Base-by-base conservation (phyloP, 306 rosid species). In the Rosa rugosa region DNA sequence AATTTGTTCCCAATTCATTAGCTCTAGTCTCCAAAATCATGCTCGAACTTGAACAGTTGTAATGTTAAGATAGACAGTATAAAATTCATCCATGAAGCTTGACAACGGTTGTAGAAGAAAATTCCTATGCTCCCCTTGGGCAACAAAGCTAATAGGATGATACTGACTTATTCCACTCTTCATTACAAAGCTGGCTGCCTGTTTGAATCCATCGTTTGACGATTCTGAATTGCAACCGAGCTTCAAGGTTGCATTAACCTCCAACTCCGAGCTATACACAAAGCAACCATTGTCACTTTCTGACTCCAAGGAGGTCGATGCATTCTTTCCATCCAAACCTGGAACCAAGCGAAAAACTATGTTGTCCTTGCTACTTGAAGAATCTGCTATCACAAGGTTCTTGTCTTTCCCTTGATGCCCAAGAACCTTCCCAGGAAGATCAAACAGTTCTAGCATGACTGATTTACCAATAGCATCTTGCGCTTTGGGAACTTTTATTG, bases 51-150 rank as follows among this genome's bases (percentile, higher is more conserved):
- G 23, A 78, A 75, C 90, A 77, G 59, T 72, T 13, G 76, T 71
- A 62, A 93, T 70, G 84, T 96, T 85, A 84, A 93, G 90, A 82
- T 96, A 91, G 80, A 87, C 89, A 6, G 98, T 87, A 60, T 96
- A 96, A 56, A 80, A 73, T 51, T 93, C 97, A 80, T 90, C 97
- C 75, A 44, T 83, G 73, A 90, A 88, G 83, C 83, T 87, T 73
- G 83, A 66, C 77, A 96, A 80, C 63, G 99, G 99, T 62, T 85
- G 87, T 75, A 96, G 74, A 83, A 93, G 90, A 79, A 88, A 91
- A 69, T 84, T 82, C 83, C 91, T 89, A 13, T 71, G 75, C 68
- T 40, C 72, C 40, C 98, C 99, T 78, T 84, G 87, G 9, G 93
- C 94, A 63, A 88, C 89, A 60, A 93, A 93, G 86, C 98, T 90